Conservation (phyloP, 805 yeast species). For the Kuraishia molischiana region DNA sequence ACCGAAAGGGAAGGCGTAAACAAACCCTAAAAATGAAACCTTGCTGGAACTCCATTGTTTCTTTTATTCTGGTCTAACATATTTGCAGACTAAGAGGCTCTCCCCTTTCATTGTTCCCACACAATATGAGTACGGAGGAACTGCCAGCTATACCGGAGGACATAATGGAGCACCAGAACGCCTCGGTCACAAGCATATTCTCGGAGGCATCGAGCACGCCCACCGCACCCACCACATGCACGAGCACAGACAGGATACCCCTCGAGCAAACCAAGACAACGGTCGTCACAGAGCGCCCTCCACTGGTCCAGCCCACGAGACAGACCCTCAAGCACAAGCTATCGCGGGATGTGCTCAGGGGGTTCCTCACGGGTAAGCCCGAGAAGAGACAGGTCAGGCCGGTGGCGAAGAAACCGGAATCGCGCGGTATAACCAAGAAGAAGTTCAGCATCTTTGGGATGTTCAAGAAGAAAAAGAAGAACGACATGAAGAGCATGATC, state of each 20-base stretch:
- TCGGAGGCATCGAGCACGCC: not conserved
- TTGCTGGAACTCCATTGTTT: no score
- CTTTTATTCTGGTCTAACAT: no score
- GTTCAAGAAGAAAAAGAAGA: not conserved
- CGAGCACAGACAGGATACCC: not conserved
- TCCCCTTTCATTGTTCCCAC: no score
- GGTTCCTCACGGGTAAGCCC: not conserved
- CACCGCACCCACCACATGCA: not conserved
- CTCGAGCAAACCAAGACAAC: not conserved
- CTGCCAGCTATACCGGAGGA: not conserved
- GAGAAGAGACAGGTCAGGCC: not conserved
- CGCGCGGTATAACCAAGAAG: not conserved
- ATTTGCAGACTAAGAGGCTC: no score
- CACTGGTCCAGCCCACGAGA: no score
- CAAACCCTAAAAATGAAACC: no score
- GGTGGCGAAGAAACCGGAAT: not conserved
- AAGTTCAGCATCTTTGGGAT: not conserved
- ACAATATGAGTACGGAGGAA: no score
- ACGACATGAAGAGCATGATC: not conserved
- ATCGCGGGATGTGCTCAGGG: not conserved
- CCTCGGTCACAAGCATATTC: not conserved
- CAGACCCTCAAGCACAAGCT: not conserved
- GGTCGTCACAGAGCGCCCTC: no score
- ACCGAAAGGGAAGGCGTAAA: no score
- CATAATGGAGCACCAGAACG: not conserved